A percentile compares a stretch with the other conserved stretches of the same genome.
These are phyloP conservation scores for Heliamphora pulchella DNA, from an alignment of 179 eudicot species.

Conservation along the genomic window DNA sequence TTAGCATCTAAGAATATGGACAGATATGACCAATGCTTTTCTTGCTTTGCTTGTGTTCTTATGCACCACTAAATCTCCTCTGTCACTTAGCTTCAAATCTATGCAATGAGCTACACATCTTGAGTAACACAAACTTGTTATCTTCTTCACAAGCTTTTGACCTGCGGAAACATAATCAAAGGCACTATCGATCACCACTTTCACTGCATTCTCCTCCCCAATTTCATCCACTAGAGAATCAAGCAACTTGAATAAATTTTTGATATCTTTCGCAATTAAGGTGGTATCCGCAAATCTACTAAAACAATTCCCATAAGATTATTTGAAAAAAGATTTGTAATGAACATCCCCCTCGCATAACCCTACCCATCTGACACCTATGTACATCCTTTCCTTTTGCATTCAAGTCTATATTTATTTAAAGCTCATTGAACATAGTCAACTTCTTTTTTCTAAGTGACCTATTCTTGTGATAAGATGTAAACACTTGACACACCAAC, in stretches of 20 bases:
- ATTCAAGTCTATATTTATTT: too few relatives aligned
- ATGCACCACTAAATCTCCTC: neutral
- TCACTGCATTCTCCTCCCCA: neutral
- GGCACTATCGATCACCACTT: constrained; percentile 1
- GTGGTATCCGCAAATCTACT: too few relatives aligned
- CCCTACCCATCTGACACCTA: too few relatives aligned
- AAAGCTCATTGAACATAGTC: too few relatives aligned
- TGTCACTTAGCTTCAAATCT: neutral
- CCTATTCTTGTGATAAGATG: too few relatives aligned
- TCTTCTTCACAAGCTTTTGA: neutral
- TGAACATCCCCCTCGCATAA: too few relatives aligned
- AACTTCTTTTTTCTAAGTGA: too few relatives aligned
- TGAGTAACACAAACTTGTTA: neutral
- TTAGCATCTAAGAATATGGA: neutral
- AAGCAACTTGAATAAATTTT: too few relatives aligned
- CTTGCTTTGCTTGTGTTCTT: neutral
- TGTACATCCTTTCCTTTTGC: too few relatives aligned
- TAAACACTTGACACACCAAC: neutral
- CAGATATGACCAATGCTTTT: neutral
- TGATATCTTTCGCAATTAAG: too few relatives aligned
- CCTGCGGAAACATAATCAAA: neutral
- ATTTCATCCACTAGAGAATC: neutral
- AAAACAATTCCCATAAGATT: too few relatives aligned
- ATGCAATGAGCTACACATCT: neutral
- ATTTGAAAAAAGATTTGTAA: too few relatives aligned